Evolutionary conservation across 2,329 filamentous ascomycete genomes (phyloP), one percentile per base, ranked within the genome.

Genomic region (Monosporascus cannonballus): DNA sequence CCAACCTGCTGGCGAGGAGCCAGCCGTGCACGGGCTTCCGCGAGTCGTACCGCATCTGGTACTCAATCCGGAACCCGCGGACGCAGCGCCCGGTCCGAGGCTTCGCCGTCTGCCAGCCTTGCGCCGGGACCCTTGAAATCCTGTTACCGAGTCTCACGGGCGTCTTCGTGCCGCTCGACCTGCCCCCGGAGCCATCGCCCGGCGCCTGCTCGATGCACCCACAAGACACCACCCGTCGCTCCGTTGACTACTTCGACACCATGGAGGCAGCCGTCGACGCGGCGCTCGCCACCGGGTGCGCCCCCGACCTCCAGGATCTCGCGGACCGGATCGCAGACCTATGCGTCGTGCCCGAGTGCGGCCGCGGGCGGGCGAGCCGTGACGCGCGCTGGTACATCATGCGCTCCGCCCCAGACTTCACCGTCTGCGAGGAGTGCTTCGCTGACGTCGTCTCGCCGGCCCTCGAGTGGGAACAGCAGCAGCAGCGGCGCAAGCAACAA

Each of bases 391-490:
- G 92, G 92, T 85, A 95, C 67, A 84, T 81, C 51, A 90, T 95
- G 67, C 83, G 87, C 1, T 76, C 81, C 15, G 73, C 95, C 0
- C 89, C 87, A 0, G 81, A 91, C 47, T 83, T 96, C 62, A 90
- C 87, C 1, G 86, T 96, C 4, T 97, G 92, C 69, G 84, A 88
- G 58, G 89, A 93, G 68, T 97, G 92, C 68, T 96, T 88, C 66
- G 81, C 89, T 17, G 84, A 90, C 22, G 80, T 90, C 1, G 82
- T 96, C n/a, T 83, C 80, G 69, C 90, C 91, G 1, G 22, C 24
- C 22, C 5, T 46, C 9, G n/a, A 25, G 22, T 3, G 25, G 42
- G 11, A 25, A 14, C 42, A 46, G 42, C 42, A 46, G 42, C 42
- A n/a, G 39, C n/a, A 24, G 11, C 74, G 83, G 49, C 71, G 85